Evolutionary conservation across 2,329 filamentous ascomycete genomes (phyloP).

Genomic region (Nigrospora osmanthi): DNA sequence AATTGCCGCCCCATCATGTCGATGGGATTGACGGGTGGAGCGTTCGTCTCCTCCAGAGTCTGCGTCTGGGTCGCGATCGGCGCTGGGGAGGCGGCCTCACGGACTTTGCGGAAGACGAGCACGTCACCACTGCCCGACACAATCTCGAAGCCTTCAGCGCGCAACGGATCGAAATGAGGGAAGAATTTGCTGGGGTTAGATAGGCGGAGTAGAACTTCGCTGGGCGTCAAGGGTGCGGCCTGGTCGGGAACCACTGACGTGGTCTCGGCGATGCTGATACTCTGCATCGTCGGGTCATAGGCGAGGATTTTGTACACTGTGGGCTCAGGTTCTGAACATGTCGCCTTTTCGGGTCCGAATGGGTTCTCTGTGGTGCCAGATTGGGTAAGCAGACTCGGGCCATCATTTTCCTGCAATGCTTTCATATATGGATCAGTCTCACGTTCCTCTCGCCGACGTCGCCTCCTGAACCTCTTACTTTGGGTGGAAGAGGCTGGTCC

Average conservation of each 20-base stretch:
- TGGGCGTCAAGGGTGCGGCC: slow-evolving; percentile 44
- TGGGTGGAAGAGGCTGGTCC: slow-evolving; percentile 7
- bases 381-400: too few species aligned
- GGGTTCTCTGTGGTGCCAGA: too few species aligned
- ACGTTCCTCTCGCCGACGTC: slow-evolving; percentile 5
- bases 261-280: slow-evolving; percentile 51
- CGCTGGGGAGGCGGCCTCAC: slow-evolving; percentile 17
- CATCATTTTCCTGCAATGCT: slow-evolving; percentile 26
- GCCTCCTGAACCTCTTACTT: slow-evolving; percentile 3
- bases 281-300: slow-evolving; percentile 52
- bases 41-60: background rate
- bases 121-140: slow-evolving; percentile 55
- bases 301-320: slow-evolving; percentile 57
- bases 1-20: slow-evolving; percentile 40
- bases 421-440: slow-evolving; percentile 32
- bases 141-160: slow-evolving; percentile 58
- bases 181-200: slow-evolving; percentile 59
- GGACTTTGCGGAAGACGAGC: slow-evolving; percentile 58
- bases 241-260: slow-evolving; percentile 43
- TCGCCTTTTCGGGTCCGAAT: too few species aligned
- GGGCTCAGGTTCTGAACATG: slow-evolving; percentile 5
- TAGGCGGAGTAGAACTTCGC: slow-evolving; percentile 52
- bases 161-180: slow-evolving; percentile 50
- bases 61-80: slow-evolving; percentile 3
- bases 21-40: slow-evolving; percentile 45